Conservation (phyloP, 768 basidiomycete species). For the Rhizopogon rudus region DNA sequence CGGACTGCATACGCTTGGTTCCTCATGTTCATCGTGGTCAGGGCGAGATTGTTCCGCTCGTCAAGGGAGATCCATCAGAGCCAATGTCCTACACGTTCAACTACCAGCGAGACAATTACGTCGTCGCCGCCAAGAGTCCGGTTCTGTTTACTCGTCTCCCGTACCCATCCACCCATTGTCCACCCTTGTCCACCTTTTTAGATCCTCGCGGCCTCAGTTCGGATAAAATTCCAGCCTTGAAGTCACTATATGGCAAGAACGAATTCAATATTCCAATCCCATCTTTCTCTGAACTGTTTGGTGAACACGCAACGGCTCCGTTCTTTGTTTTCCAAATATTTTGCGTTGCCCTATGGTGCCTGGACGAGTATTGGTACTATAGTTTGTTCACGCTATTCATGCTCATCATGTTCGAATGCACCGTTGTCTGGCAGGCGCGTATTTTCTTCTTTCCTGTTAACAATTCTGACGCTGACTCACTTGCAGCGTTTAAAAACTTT, state of each 20-base stretch:
- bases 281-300: conserved; percentile 86
- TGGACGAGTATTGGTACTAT: conserved; percentile 99
- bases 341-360: conserved; percentile 94
- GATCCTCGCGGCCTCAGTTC: conserved; percentile 50
- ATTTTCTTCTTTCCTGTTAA: conserved; percentile 1
- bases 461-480: conserved; percentile 2
- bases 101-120: conserved; percentile 94
- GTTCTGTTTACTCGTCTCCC: conserved; percentile 73
- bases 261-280: conserved; percentile 98
- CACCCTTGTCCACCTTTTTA: conserved; percentile 63
- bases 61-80: conserved; percentile 56
- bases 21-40: conserved; percentile 79
- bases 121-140: conserved; percentile 53
- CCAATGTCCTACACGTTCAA: conserved; percentile 75
- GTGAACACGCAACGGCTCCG: conserved; percentile 95
- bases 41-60: conserved; percentile 81
- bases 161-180: conserved; percentile 77
- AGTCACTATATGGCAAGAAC: conserved; percentile 81
- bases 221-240: conserved; percentile 44
- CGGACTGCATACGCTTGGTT: conserved; percentile 77
- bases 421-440: conserved; percentile 94
- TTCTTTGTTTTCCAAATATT: conserved; percentile 99
- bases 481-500: conserved; percentile 84
- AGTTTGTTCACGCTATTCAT: conserved; percentile 97
- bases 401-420: conserved; percentile 97